Base-by-base conservation (phyloP, 306 rosid species). In the Leucaena leucocephala region DNA sequence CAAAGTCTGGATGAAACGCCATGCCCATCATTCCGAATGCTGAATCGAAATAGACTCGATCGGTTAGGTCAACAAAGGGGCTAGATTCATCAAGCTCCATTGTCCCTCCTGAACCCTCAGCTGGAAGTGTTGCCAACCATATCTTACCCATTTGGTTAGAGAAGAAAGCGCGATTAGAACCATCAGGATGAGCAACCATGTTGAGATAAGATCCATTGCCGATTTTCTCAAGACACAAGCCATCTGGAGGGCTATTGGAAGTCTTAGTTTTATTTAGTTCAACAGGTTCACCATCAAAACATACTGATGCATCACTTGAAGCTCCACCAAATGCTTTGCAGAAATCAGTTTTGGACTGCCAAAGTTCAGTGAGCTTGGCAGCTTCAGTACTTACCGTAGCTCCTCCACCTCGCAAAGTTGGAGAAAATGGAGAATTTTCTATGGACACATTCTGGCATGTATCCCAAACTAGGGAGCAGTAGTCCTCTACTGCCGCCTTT, bases 131-230 rank as follows among this genome's bases (percentile, higher is more conserved):
- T 58, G 94, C 97, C 81, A 96, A 81, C 94, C 96, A 96, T 78
- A 96, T 74, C 84, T 85, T 89, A 2, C 99, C 99, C 82, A 82
- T 71, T 80, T 96, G 99, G 68, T 64, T 84, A 13, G 93, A 82
- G 82, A 96, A 96, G 80, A 96, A 96, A 4, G 96, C 98, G 0
- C 98, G 97, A 87, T 87, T 89, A 7, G 99, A 90, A 45, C 98
- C 98, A 84, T 96, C 99, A 15, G 98, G 98, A 76, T 96, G 97
- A 54, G 96, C 89, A 70, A 87, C 94, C 98, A 96, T 96, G 54
- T 85, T 88, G 73, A 96, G 91, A 84, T 85, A 96, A 74, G 98
- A 85, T 75, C 97, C 99, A 89, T 90, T 96, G 3, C 92, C 98
- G 39, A 96, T 91, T 87, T 88, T 96, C 89, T 96, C 99, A 15